Conservation (phyloP, 2,329 filamentous ascomycete genomes). For the Nannizziopsis barbatae region DNA sequence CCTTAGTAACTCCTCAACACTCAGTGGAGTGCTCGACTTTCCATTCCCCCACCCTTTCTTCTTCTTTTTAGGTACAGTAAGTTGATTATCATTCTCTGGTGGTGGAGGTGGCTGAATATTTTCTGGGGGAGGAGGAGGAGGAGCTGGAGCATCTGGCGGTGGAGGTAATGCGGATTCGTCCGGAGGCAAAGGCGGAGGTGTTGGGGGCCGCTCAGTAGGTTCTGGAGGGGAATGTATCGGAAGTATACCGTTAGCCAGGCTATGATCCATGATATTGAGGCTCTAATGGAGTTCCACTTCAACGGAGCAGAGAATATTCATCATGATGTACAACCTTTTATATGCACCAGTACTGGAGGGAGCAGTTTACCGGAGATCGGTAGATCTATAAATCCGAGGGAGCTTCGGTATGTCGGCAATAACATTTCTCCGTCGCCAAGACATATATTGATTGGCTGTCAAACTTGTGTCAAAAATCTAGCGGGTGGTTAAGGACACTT, state of each 20-base stretch:
- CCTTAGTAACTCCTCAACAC: constrained; percentile 72
- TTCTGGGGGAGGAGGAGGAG: constrained; percentile 29
- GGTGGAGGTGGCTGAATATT: constrained; percentile 32
- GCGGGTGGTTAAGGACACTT: too few relatives aligned
- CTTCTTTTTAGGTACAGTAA: constrained; percentile 39
- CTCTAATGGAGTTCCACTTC: neutral
- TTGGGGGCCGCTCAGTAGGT: constrained; percentile 28
- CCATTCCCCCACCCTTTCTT: constrained; percentile 43
- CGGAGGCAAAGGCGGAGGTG: constrained; percentile 33
- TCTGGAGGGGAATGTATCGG: constrained; percentile 28
- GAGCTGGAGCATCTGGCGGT: constrained; percentile 28
- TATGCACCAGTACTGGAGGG: too few relatives aligned
- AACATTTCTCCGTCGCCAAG: too few relatives aligned
- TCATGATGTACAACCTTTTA: too few relatives aligned
- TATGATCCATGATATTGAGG: constrained; percentile 25
- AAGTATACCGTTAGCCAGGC: constrained; percentile 22
- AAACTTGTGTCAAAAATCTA: too few relatives aligned
- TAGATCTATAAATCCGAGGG: too few relatives aligned
- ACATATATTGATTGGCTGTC: too few relatives aligned
- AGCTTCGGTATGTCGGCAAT: too few relatives aligned
- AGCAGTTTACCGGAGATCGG: too few relatives aligned
- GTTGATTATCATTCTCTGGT: constrained; percentile 34
- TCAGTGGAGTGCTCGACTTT: constrained; percentile 46
- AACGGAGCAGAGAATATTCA: too few relatives aligned
- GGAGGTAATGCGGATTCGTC: constrained; percentile 32